Evolutionary conservation across 176 grass and related monocot genomes (phyloP), one percentile per base, ranked within the genome.

Genomic region (Triticum aestivum): DNA sequence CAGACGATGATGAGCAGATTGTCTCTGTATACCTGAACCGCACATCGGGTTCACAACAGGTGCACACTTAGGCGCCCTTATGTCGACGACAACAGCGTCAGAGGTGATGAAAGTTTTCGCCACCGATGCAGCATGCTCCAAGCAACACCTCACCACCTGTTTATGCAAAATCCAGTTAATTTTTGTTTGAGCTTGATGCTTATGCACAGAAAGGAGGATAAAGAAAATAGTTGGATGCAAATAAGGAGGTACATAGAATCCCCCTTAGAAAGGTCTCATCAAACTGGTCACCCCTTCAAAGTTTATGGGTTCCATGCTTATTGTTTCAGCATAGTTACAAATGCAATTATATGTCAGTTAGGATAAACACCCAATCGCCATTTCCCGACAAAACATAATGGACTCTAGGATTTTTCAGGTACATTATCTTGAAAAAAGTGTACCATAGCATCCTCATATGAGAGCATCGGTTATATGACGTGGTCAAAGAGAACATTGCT

Each of bases 111-210:
- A 97, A 51, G 94, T 94, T 86, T 92, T 97, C 2, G 92, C 92
- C n/a, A 97, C 92, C 0, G 94, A 97, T 1, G 94, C 69, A 0
- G 94, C 92, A 39, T 97, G 94, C 86, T 97, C 92, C 88, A 97
- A 82, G 62, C 94, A 97, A 69, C 92, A 94, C 38, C 94, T 97
- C 80, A 94, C 94, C 83, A 94, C 94, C 90, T 97, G 65, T 49
- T 68, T 73, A 39, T 2, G 13, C 64, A 32, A 66, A 32, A 66
- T 32, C 64, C 13, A 66, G 27, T 66, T 30, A 66, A 66, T 66
- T 32, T 13, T 30, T 32, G 24, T 21, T 21, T 13, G 27, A 3
- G 5, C 27, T 30, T 30, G 13, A 66, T 66, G 11, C 12, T 32
- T 66, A 30, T 66, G 64, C 26, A 32, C 6, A 30, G n/a, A 52